Evolutionary conservation across 768 basidiomycete genomes (phyloP), one percentile per base, ranked within the genome.

Genomic region (Pleurotus eryngii): DNA sequence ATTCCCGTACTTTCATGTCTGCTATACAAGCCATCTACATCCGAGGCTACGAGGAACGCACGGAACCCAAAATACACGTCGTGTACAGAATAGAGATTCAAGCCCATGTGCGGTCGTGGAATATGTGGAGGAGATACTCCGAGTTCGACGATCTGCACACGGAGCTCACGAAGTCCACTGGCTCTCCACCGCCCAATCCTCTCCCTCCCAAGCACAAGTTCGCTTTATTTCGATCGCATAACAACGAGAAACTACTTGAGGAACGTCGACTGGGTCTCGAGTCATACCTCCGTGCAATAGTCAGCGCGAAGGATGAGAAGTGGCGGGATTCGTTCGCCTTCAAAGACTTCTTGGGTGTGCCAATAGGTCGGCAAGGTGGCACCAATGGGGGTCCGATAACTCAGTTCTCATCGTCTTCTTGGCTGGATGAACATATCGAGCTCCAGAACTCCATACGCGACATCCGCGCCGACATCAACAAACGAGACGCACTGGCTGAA

Each of bases 111-210:
- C 87, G 91, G 59, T 88, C 92, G 68, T 98, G 95, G 95, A 84
- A 89, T 57, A 90, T 97, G 80, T 91, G 90, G 85, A 80, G 89
- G 57, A 89, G 96, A 49, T 98, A 98, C 75, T 95, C 92, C 43
- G 94, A 97, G 73, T 98, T 98, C 73, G 86, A 82, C 67, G 86
- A 92, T 64, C 84, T 98, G 5, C 83, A 95, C 70, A 81, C 82
- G 6, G 89, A 95, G 65, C 83, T 97, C 64, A 80, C 81, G 24
- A 87, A 89, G 67, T 82, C 86, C n/a, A 82, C 83, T n/a, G 87
- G 87, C 14, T 81, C 84, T n/a, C 73, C 87, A 17, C 93, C 95
- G 9, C 95, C 95, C 11, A 80, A 72, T 15, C 59, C 78, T n/a
- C 82, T 98, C 17, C 96, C 96, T 38, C 84, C 89, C 8, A 98